Conservation (phyloP, 306 rosid species). For the Vicia sativa region DNA sequence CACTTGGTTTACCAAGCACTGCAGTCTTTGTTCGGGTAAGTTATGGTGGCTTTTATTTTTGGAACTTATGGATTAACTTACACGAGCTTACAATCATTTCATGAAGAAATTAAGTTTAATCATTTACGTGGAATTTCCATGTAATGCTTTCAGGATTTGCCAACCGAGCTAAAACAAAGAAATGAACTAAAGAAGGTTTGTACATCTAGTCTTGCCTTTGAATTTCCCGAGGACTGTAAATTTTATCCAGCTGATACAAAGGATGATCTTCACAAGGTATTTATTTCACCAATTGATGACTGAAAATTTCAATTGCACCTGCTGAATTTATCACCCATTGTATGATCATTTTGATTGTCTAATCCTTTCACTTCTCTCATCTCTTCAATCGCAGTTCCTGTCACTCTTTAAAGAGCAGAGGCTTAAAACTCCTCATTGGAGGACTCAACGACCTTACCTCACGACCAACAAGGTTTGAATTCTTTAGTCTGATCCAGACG, state of each 20-base stretch:
- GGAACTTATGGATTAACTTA: constrained; percentile 3
- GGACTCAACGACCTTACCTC: constrained; percentile 76
- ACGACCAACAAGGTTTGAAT: constrained; percentile 74
- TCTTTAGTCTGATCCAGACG: constrained; percentile 34
- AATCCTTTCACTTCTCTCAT: background rate
- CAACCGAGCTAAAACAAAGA: constrained; percentile 67
- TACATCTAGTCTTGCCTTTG: constrained; percentile 65
- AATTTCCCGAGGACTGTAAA: constrained; percentile 92
- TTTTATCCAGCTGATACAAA: constrained; percentile 83
- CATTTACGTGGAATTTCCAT: constrained; percentile 10
- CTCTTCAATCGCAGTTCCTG: constrained; percentile 69
- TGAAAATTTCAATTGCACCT: constrained; percentile 20
- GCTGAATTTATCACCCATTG: constrained; percentile 3
- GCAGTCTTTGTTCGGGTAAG: constrained; percentile 86
- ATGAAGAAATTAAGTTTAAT: constrained; percentile 16
- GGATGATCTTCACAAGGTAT: constrained; percentile 94
- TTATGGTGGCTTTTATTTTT: constrained; percentile 31
- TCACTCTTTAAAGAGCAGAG: constrained; percentile 94
- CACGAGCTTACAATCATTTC: constrained; percentile 4
- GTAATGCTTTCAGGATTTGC: constrained; percentile 66
- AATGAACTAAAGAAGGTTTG: constrained; percentile 77
- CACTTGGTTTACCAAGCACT: constrained; percentile 94
- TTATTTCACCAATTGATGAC: constrained; percentile 22
- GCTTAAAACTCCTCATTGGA: constrained; percentile 83
- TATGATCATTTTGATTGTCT: constrained; percentile 26